These are phyloP conservation scores for Claviceps africana DNA, from an alignment of 2,329 filamentous ascomycete genomes.

Conservation along the genomic window DNA sequence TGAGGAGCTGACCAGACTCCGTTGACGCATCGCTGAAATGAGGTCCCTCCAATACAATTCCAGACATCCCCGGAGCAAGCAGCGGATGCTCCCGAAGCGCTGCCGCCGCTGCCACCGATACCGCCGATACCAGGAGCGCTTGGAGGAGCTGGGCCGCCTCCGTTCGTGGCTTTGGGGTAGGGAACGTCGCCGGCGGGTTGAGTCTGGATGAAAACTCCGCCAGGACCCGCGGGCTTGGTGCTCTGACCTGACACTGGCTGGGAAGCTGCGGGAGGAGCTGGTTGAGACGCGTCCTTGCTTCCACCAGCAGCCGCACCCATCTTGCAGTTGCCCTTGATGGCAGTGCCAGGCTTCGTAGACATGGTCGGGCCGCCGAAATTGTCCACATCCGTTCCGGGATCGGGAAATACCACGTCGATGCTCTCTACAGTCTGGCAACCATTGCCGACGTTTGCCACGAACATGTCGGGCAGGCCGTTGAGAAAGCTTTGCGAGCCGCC, in stretches of 20 bases:
- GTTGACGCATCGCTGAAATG: conserved; percentile 41
- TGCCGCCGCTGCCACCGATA: conserved; percentile 13
- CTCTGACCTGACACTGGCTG: background rate
- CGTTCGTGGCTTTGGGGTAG: conserved; percentile 7
- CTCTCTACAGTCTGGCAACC: conserved; percentile 36
- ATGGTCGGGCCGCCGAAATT: conserved; percentile 26
- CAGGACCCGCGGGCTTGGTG: conserved; percentile 5
- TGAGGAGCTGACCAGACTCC: conserved; percentile 34
- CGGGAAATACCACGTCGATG: conserved; percentile 44
- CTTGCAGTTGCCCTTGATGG: conserved; percentile 11
- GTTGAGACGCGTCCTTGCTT: background rate
- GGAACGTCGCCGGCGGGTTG: conserved; percentile 2
- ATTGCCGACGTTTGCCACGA: conserved; percentile 50
- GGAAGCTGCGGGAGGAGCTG: background rate
- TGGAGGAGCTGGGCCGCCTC: conserved; percentile 6
- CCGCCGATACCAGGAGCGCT: conserved; percentile 2
- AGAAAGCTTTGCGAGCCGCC: conserved; percentile 39
- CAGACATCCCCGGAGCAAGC: conserved; percentile 37
- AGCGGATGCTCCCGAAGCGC: conserved; percentile 18
- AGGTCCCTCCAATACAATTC: conserved; percentile 37
- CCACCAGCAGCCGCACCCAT: conserved; percentile 4
- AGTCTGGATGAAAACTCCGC: conserved; percentile 22
- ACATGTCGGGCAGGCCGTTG: conserved; percentile 53
- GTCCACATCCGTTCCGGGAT: conserved; percentile 44
- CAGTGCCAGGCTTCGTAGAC: conserved; percentile 8